These are phyloP conservation scores for Ganoderma sinense DNA, from an alignment of 1,284 basidiomycete species.

Conservation along the genomic window DNA sequence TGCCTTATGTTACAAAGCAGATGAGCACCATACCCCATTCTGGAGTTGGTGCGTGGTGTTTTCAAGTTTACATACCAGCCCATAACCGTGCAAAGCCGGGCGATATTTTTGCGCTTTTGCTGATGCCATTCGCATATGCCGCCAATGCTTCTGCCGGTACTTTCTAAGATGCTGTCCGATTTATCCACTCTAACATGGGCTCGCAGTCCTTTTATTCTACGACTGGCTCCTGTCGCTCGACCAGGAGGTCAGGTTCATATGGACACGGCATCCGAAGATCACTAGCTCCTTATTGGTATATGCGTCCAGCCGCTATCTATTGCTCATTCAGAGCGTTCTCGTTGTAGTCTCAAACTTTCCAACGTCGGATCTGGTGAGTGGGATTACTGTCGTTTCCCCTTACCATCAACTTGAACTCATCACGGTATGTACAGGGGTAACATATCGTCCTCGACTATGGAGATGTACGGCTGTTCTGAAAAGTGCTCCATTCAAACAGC, in stretches of 20 bases:
- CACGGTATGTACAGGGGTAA: not conserved
- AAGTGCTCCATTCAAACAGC: not conserved
- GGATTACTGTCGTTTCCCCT: not conserved
- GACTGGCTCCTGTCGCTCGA: not conserved
- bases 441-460: too few relatives aligned
- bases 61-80: too few relatives aligned
- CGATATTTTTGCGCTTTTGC: too few relatives aligned
- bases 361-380: not conserved
- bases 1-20: too few relatives aligned
- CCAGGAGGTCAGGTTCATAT: not conserved
- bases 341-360: not conserved
- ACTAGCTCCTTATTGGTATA: not conserved
- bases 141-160: not conserved
- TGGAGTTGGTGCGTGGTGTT: too few relatives aligned
- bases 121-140: too few relatives aligned
- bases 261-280: not conserved
- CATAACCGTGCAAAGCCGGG: too few relatives aligned
- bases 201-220: not conserved
- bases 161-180: not conserved
- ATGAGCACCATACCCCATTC: too few relatives aligned
- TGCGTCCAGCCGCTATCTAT: not conserved
- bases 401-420: not conserved
- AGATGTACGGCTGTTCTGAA: too few relatives aligned
- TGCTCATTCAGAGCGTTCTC: not conserved
- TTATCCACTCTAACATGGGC: not conserved